phyloP scores from a whole-genome alignment of 768 basidiomycete genomes.

The Hortiboletus campestris region DNA sequence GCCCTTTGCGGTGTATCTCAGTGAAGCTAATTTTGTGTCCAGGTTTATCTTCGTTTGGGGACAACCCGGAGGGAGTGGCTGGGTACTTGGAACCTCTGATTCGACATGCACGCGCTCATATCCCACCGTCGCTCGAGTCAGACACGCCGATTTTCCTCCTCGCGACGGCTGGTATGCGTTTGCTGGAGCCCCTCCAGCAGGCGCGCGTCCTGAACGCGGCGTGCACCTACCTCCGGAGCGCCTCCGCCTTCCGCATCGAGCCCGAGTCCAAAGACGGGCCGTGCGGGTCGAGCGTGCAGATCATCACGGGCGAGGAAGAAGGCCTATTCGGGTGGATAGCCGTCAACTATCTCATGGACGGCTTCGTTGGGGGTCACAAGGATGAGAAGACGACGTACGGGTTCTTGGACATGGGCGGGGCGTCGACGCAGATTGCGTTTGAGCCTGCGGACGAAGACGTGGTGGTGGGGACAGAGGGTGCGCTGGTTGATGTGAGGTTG shows the following conservation, averaged over 20 bases:
- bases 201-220: slow-evolving; percentile 69
- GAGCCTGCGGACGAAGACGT: slow-evolving; percentile 71
- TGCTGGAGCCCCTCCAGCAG: slow-evolving; percentile 69
- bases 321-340: slow-evolving; percentile 99
- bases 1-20: neutral
- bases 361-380: slow-evolving; percentile 55
- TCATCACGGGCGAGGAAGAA: slow-evolving; percentile 98
- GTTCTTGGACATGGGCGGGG: slow-evolving; percentile 99
- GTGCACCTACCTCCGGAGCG: slow-evolving; percentile 69
- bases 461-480: slow-evolving; percentile 43
- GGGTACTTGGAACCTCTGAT: slow-evolving; percentile 81
- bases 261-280: slow-evolving; percentile 64
- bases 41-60: slow-evolving; percentile 87
- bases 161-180: slow-evolving; percentile 97
- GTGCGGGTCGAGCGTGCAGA: slow-evolving; percentile 89
- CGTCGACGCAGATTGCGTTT: slow-evolving; percentile 98
- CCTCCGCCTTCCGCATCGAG: slow-evolving; percentile 80
- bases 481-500: slow-evolving; percentile 74
- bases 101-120: slow-evolving; percentile 72
- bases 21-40: neutral
- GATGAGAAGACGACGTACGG: slow-evolving; percentile 84
- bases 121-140: slow-evolving; percentile 82
- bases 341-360: slow-evolving; percentile 98
- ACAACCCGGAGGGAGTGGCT: slow-evolving; percentile 66
- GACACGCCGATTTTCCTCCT: slow-evolving; percentile 91